These are phyloP conservation scores for Aspergillus fumigatiaffinis DNA, from an alignment of 2,329 filamentous ascomycete species.

Conservation along the genomic window DNA sequence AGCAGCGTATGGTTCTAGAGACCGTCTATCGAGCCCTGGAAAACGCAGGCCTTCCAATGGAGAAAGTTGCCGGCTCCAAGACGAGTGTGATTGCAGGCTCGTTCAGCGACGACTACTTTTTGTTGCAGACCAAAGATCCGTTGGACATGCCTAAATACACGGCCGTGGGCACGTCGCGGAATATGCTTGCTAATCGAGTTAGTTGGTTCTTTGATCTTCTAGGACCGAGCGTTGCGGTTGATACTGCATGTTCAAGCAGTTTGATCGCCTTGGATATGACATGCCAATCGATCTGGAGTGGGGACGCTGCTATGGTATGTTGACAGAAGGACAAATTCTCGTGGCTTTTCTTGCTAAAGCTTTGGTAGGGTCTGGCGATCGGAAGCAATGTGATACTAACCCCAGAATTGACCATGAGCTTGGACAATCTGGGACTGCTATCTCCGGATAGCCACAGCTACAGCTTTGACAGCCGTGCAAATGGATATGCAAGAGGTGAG, in stretches of 20 bases:
- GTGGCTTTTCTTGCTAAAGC: not conserved
- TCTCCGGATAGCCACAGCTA: conserved; percentile 9
- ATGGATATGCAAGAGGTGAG: conserved; percentile 50
- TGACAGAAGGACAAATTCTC: conserved; percentile 4
- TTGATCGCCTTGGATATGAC: conserved; percentile 22
- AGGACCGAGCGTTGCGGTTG: conserved; percentile 26
- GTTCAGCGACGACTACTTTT: conserved; percentile 28
- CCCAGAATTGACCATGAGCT: conserved; percentile 7
- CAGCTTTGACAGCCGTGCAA: conserved; percentile 32
- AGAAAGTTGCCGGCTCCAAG: conserved; percentile 25
- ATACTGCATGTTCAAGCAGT: conserved; percentile 27
- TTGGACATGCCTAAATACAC: conserved; percentile 13
- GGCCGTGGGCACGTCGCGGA: conserved; percentile 22
- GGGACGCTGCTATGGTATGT: conserved; percentile 16
- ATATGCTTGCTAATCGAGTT: conserved; percentile 31
- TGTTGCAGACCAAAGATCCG: conserved; percentile 18
- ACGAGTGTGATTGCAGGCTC: conserved; percentile 33
- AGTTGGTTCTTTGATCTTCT: conserved; percentile 24
- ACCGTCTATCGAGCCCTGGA: conserved; percentile 25
- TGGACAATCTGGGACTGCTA: conserved; percentile 9
- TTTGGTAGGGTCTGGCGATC: conserved; percentile 8
- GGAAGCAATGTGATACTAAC: conserved; percentile 16
- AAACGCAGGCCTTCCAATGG: conserved; percentile 23
- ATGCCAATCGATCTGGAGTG: conserved; percentile 16
- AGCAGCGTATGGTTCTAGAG: conserved; percentile 29